Evolutionary conservation across 2,329 filamentous ascomycete species (phyloP).

Genomic region (Eutypella sp.): DNA sequence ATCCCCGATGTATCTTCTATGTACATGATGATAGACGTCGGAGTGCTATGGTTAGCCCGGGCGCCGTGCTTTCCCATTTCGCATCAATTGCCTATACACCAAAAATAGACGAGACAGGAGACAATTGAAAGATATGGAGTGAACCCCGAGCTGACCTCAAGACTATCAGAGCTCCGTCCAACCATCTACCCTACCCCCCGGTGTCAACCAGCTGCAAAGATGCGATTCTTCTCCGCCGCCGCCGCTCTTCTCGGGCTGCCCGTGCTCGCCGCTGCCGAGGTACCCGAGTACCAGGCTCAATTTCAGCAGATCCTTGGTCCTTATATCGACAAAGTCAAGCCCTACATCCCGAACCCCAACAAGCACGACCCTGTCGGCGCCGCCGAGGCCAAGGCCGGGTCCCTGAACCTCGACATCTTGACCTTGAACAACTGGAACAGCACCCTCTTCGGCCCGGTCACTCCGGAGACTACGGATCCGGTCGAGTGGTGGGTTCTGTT

Average conservation of each 20-base stretch:
- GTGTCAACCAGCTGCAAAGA: conserved; percentile 29
- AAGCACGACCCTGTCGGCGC: conserved; percentile 36
- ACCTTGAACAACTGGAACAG: conserved; percentile 68
- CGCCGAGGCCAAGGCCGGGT: conserved; percentile 46
- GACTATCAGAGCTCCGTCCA: no score
- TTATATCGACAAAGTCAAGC: conserved; percentile 39
- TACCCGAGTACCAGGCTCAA: conserved; percentile 56
- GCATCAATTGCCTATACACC: no score
- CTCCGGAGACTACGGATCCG: conserved; percentile 53
- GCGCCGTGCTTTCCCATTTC: no score
- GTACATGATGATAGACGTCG: no score
- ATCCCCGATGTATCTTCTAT: no score
- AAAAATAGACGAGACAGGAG: no score
- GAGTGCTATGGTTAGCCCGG: no score
- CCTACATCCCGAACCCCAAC: conserved; percentile 46
- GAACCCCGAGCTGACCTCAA: no score
- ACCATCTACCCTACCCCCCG: no score
- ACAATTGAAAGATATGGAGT: no score
- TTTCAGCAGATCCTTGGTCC: conserved; percentile 42
- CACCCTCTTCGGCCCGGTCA: conserved; percentile 58
- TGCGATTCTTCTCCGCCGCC: conserved; percentile 52
- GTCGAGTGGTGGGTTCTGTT: conserved; percentile 74
- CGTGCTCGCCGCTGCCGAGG: conserved; percentile 49
- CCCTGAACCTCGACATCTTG: conserved; percentile 50
- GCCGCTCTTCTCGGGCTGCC: conserved; percentile 50